phyloP scores from a whole-genome alignment of 345 rosid species.

The Pistacia integerrima region DNA sequence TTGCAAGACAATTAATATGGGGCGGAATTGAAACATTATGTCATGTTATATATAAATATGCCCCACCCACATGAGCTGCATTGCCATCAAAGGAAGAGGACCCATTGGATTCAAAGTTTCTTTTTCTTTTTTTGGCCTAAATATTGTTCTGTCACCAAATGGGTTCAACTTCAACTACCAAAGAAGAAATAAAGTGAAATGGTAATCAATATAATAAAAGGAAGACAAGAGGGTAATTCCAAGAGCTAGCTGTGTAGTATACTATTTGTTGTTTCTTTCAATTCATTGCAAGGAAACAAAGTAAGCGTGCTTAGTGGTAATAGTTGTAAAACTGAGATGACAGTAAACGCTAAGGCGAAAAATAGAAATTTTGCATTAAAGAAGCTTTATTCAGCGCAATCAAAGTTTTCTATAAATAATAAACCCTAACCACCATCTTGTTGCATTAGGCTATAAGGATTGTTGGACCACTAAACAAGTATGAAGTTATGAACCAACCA shows the following conservation, averaged over 20 bases:
- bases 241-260: background rate
- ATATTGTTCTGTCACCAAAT: background rate
- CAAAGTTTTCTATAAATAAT: slow-evolving; percentile 25
- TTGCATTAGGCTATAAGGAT: background rate
- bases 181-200: background rate
- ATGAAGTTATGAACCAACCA: too few species aligned
- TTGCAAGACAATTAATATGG: too few species aligned
- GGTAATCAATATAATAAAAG: background rate
- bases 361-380: slow-evolving; percentile 28
- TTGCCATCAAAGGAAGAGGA: background rate
- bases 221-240: background rate
- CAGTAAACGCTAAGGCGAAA: slow-evolving; percentile 23
- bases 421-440: slow-evolving; percentile 26
- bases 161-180: background rate
- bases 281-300: slow-evolving; percentile 23
- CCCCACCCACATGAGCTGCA: slow-evolving; percentile 16
- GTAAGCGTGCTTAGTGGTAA: slow-evolving; percentile 14
- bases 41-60: too few species aligned
- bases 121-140: background rate
- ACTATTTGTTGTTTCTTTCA: slow-evolving; percentile 18
- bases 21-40: too few species aligned
- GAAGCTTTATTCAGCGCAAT: slow-evolving; percentile 15
- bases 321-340: slow-evolving; percentile 21
- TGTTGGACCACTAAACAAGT: too few species aligned
- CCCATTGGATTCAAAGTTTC: background rate